phyloP scores from a whole-genome alignment of 306 rosid species.

The cucumber (Cucumis sativus) region DNA sequence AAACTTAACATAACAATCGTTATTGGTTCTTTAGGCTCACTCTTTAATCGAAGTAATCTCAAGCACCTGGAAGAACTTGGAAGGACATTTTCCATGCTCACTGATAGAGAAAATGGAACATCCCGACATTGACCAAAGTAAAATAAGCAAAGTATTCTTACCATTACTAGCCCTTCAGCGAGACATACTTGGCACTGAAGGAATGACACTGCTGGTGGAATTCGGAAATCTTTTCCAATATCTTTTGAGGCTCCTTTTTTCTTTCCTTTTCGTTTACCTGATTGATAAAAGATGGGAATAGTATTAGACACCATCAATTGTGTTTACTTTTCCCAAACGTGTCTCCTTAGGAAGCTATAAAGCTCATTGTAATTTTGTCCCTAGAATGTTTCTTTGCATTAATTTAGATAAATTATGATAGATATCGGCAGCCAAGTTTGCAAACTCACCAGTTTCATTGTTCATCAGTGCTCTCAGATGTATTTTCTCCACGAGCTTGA shows the following conservation, averaged over 20 bases:
- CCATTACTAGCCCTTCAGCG: slow-evolving; percentile 87
- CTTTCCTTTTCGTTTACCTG: slow-evolving; percentile 73
- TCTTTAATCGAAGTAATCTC: neutral
- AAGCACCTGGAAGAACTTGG: neutral
- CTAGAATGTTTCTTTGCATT: neutral
- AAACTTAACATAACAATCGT: neutral
- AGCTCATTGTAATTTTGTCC: neutral
- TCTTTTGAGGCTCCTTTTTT: slow-evolving; percentile 70
- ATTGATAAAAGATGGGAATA: slow-evolving; percentile 18
- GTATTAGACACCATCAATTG: neutral
- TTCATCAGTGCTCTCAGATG: slow-evolving; percentile 43
- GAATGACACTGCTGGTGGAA: slow-evolving; percentile 66
- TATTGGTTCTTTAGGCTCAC: neutral
- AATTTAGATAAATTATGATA: neutral
- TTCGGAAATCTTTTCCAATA: slow-evolving; percentile 38
- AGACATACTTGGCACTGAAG: slow-evolving; percentile 87
- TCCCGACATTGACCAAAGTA: slow-evolving; percentile 13
- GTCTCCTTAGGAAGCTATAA: neutral
- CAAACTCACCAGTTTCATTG: slow-evolving; percentile 42
- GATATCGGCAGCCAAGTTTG: neutral
- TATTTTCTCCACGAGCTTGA: slow-evolving; percentile 72
- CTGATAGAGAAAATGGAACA: neutral
- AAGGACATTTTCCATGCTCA: neutral
- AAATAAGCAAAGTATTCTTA: slow-evolving; percentile 20
- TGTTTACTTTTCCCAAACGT: neutral